A percentile compares a stretch with the other conserved stretches of the same genome.
phyloP scores from a whole-genome alignment of 805 yeast genomes.

The Wilhelminamyces savonicus region DNA sequence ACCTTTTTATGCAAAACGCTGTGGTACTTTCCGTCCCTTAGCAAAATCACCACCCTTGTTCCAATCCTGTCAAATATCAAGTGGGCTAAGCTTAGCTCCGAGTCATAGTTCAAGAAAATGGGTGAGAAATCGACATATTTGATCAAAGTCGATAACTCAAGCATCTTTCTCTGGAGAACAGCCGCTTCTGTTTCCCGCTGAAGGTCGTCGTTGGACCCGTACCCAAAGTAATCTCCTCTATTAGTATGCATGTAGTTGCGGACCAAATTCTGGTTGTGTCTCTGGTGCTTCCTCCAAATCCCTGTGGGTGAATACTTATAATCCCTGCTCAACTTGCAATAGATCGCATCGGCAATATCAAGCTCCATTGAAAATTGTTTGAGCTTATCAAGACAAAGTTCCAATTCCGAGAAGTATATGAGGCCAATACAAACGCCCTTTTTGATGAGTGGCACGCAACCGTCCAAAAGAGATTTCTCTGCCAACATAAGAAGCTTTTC shows the following conservation, averaged over 20 bases:
- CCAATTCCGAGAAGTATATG: constrained; percentile 45
- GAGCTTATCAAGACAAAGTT: constrained; percentile 43
- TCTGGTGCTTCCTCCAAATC: neutral
- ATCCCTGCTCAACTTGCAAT: constrained; percentile 14
- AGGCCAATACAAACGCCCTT: constrained; percentile 35
- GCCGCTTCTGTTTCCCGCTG: no score
- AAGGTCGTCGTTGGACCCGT: constrained; percentile 1
- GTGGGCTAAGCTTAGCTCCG: constrained; percentile 46
- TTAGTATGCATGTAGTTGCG: neutral
- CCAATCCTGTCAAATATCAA: constrained; percentile 48
- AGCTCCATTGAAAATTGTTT: constrained; percentile 20
- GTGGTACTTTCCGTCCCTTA: constrained; percentile 39
- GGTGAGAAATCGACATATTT: constrained; percentile 41
- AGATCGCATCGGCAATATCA: constrained; percentile 20
- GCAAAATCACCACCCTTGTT: constrained; percentile 40
- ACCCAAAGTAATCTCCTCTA: constrained; percentile 1
- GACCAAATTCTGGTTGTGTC: neutral
- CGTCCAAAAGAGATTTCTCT: constrained; percentile 40
- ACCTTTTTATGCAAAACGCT: constrained; percentile 51
- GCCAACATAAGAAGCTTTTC: constrained; percentile 32
- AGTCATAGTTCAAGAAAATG: constrained; percentile 38
- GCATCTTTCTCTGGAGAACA: no score
- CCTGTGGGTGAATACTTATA: neutral
- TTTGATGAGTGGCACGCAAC: constrained; percentile 44
- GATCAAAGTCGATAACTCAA: constrained; percentile 32